Base-by-base conservation (phyloP, 768 basidiomycete genomes). In the Boletales sp. region DNA sequence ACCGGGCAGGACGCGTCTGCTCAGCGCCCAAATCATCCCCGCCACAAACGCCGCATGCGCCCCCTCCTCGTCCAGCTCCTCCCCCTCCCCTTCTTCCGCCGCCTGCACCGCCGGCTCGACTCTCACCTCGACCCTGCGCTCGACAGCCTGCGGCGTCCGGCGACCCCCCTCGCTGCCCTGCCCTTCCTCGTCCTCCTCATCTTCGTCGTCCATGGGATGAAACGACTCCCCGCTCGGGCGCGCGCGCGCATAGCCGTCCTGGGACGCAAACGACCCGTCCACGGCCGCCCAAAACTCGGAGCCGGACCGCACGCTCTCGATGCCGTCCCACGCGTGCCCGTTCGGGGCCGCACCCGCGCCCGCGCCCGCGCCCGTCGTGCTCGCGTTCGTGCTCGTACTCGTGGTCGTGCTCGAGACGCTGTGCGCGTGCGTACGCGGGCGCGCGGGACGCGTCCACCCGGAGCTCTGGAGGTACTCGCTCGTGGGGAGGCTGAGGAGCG, bases 391-490 rank as follows among this genome's bases (percentile, higher is more conserved):
- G 38, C 34, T 50, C 2, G 64, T 59, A 25, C 57, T 61, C 4
- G 58, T 41, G n/a, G 54, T 46, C 4, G 48, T 38, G 38, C 34
- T 50, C 2, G 64, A 68, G 10, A 15, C 19, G 39, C 47, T 48
- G 43, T 63, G 62, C 15, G 55, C 56, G 45, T 60, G 63, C 42
- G 17, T n/a, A 21, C 32, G 39, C 11, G 11, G 31, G 7, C 10
- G 13, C 46, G 42, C 61, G 50, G 65, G 46, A 32, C 66, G 59
- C 2, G 70, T 80, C 88, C 90, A 92, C 2, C 85, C 83, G 0
- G 87, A 89, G 56, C 83, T 84, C 56, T 93, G 90, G 63, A 90
- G 88, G 66, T 92, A 93, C 58, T 93, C 90, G 56, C 79, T 79
- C 0, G 90, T 91, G 0, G 90, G 90, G 8, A 92, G 67, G 14